phyloP scores from a whole-genome alignment of 2,329 filamentous ascomycete species.

The Pyrenochaeta sp. region DNA sequence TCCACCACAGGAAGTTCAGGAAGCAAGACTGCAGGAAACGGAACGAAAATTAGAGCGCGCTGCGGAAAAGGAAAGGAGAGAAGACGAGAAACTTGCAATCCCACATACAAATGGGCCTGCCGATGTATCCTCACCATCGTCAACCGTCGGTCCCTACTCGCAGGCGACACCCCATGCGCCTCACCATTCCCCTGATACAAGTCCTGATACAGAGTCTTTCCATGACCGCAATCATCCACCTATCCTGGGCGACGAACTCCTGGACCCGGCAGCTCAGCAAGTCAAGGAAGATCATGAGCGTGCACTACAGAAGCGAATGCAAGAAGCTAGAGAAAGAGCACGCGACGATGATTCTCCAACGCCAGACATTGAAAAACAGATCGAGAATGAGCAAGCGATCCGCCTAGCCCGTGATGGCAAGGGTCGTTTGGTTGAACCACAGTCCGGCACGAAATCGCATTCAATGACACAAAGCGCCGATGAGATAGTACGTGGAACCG shows the following conservation, averaged over 20 bases:
- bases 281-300: conserved; percentile 65
- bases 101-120: conserved; percentile 30
- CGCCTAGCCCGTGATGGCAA: conserved; percentile 46
- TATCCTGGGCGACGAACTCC: conserved; percentile 39
- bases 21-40: conserved; percentile 55
- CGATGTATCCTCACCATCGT: conserved; percentile 64
- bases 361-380: conserved; percentile 66
- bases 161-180: conserved; percentile 75
- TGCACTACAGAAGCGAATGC: conserved; percentile 59
- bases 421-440: conserved; percentile 30
- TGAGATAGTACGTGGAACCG: conserved; percentile 19
- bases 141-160: conserved; percentile 74
- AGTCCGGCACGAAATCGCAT: conserved; percentile 10
- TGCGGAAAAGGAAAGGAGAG: conserved; percentile 49
- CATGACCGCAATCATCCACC: conserved; percentile 43
- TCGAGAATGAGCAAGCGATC: conserved; percentile 63
- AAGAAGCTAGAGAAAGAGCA: conserved; percentile 53
- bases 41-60: conserved; percentile 49
- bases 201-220: conserved; percentile 69
- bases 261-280: conserved; percentile 48
- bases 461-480: conserved; percentile 37
- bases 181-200: conserved; percentile 76
- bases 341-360: conserved; percentile 58
- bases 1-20: conserved; percentile 60
- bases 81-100: conserved; percentile 45